These are phyloP conservation scores for Aspergillus conjunctus DNA, from an alignment of 495 filamentous ascomycete genomes.

Conservation along the genomic window DNA sequence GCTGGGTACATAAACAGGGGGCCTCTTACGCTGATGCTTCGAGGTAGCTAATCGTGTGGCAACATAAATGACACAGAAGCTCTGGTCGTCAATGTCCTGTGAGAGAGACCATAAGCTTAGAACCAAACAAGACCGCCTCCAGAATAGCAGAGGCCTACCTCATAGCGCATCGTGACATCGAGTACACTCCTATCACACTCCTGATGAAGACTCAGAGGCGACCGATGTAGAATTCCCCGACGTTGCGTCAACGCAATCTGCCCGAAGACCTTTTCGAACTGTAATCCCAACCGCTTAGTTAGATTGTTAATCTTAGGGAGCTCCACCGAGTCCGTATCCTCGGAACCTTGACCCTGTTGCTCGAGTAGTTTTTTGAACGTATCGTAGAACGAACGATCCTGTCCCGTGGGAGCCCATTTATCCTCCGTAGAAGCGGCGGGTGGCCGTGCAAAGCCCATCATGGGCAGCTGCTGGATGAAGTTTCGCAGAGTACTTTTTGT, in stretches of 20 bases:
- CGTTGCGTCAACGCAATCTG: conserved; percentile 61
- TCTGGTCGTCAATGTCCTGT: conserved; percentile 30
- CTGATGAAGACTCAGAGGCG: conserved; percentile 46
- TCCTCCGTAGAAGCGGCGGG: conserved; percentile 29
- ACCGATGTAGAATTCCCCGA: conserved; percentile 56
- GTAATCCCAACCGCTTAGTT: conserved; percentile 50
- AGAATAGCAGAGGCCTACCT: conserved; percentile 26
- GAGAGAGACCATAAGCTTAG: conserved; percentile 6
- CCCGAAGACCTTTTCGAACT: conserved; percentile 57
- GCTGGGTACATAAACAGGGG: neutral
- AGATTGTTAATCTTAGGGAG: conserved; percentile 57
- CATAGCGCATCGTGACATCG: conserved; percentile 42
- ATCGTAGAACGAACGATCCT: conserved; percentile 51
- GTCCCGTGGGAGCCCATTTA: conserved; percentile 44
- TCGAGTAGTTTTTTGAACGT: conserved; percentile 44
- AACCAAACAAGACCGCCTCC: neutral
- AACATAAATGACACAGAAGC: conserved; percentile 40
- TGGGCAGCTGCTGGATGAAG: conserved; percentile 48
- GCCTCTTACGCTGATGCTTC: conserved; percentile 38
- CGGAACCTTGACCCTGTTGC: conserved; percentile 32
- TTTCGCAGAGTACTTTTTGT: conserved; percentile 48
- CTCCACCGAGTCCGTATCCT: conserved; percentile 32
- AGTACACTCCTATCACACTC: conserved; percentile 43
- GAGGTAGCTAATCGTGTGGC: conserved; percentile 36
- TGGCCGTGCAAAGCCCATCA: conserved; percentile 38